phyloP scores from a whole-genome alignment of 2,329 filamentous ascomycete species.

The Tolypocladium tropicale region DNA sequence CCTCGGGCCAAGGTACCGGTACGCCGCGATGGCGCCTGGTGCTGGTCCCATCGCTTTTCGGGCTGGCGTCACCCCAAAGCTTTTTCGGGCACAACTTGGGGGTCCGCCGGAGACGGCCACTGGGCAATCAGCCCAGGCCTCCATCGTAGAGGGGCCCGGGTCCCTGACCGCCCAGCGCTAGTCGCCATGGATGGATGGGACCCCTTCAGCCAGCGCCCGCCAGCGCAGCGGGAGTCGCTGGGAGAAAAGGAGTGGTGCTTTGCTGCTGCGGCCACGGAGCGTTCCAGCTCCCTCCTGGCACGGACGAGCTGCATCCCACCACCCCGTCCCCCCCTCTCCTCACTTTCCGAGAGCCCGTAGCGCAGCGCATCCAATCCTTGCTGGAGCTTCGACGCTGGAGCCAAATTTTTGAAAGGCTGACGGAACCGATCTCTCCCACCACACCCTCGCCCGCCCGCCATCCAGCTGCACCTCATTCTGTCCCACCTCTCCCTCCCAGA shows the following conservation, averaged over 20 bases:
- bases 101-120: not conserved
- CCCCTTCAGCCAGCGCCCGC: not conserved
- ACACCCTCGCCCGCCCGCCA: constrained; percentile 5
- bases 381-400: constrained; percentile 9
- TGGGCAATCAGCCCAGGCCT: not conserved
- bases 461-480: constrained; percentile 2
- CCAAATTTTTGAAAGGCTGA: constrained; percentile 12
- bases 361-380: not conserved
- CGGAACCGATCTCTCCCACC: constrained; percentile 2
- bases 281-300: not conserved
- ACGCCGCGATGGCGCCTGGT: not conserved
- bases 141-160: not conserved
- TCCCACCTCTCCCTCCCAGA: constrained; percentile 1
- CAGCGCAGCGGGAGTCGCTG: not conserved
- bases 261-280: not conserved
- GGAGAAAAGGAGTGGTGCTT: not conserved
- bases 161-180: not conserved
- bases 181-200: too few species aligned
- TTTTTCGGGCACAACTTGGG: constrained; percentile 4
- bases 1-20: not conserved
- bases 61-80: constrained; percentile 9
- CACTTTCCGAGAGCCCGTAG: constrained; percentile 3
- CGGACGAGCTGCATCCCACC: not conserved
- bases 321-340: constrained; percentile 1
- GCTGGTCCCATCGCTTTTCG: not conserved